Conservation (phyloP, 148 eudicot species). For the Silene conica region DNA sequence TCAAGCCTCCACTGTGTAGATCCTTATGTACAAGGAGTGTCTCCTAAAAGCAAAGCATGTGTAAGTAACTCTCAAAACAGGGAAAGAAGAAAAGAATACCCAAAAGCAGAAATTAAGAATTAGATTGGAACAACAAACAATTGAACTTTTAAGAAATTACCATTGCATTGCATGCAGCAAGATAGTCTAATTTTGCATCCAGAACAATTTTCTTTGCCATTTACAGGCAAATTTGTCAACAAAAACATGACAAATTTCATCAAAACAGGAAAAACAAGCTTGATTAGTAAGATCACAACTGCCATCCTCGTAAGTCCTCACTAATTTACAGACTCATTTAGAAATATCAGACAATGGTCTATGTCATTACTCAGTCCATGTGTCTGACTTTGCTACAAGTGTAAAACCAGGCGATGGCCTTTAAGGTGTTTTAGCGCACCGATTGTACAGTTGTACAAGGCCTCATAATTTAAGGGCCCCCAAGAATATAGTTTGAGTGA, state of each 20-base stretch:
- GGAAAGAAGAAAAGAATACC: neutral
- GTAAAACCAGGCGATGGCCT: too few relatives aligned
- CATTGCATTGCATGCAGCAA: constrained; percentile 99
- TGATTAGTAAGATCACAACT: constrained; percentile 5
- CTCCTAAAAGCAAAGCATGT: constrained; percentile 43
- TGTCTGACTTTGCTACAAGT: neutral
- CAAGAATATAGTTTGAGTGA: too few relatives aligned
- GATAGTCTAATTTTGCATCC: constrained; percentile 91
- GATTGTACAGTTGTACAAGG: too few relatives aligned
- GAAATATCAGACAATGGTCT: neutral
- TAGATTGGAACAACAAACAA: neutral
- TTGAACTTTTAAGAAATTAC: constrained; percentile 30
- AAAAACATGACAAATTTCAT: constrained; percentile 97
- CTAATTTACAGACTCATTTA: too few relatives aligned
- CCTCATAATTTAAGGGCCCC: too few relatives aligned
- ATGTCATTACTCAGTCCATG: neutral
- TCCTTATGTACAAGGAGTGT: constrained; percentile 92
- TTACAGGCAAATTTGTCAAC: constrained; percentile 90
- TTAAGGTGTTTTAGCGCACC: too few relatives aligned
- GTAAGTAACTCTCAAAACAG: neutral
- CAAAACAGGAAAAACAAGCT: constrained; percentile 33
- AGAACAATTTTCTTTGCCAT: constrained; percentile 72
- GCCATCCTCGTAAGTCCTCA: neutral
- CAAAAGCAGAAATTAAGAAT: neutral
- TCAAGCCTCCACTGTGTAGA: constrained; percentile 45